A percentile compares a stretch with the other conserved stretches of the same genome.
phyloP scores from a whole-genome alignment of 148 eudicot species.

The Rheum nobile region DNA sequence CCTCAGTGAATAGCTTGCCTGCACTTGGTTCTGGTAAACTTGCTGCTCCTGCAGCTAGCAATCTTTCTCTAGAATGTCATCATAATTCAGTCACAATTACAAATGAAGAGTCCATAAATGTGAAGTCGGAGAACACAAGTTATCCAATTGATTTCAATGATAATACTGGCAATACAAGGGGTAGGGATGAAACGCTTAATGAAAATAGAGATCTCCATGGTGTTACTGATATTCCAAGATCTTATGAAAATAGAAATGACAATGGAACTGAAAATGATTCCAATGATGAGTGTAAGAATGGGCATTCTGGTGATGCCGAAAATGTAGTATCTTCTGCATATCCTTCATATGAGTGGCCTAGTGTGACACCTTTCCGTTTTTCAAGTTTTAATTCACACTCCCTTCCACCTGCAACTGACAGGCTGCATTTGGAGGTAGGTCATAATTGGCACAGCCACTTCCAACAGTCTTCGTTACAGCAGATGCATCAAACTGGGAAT shows the following conservation, averaged over 20 bases:
- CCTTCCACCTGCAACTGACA: constrained; percentile 81
- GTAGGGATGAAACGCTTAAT: constrained; percentile 17
- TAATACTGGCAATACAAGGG: constrained; percentile 12
- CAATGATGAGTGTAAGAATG: constrained; percentile 32
- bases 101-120: constrained; percentile 15
- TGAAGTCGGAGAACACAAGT: constrained; percentile 15
- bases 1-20: constrained; percentile 12
- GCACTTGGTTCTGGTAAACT: constrained; percentile 14
- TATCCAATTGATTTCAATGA: constrained; percentile 18
- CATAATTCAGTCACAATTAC: constrained; percentile 10
- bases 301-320: constrained; percentile 26
- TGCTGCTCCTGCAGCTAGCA: constrained; percentile 18
- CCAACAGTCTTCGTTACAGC: constrained; percentile 50
- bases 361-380: constrained; percentile 55
- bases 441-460: constrained; percentile 66
- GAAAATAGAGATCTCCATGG: constrained; percentile 15
- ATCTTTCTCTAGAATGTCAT: constrained; percentile 11
- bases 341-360: constrained; percentile 89
- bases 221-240: constrained; percentile 16
- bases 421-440: constrained; percentile 95
- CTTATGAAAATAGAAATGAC: constrained; percentile 12
- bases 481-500: constrained; percentile 52
- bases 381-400: constrained; percentile 47
- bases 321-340: constrained; percentile 39
- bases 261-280: constrained; percentile 23